Conservation (phyloP, 2,329 filamentous ascomycete species). For the Fusarium agapanthi region DNA sequence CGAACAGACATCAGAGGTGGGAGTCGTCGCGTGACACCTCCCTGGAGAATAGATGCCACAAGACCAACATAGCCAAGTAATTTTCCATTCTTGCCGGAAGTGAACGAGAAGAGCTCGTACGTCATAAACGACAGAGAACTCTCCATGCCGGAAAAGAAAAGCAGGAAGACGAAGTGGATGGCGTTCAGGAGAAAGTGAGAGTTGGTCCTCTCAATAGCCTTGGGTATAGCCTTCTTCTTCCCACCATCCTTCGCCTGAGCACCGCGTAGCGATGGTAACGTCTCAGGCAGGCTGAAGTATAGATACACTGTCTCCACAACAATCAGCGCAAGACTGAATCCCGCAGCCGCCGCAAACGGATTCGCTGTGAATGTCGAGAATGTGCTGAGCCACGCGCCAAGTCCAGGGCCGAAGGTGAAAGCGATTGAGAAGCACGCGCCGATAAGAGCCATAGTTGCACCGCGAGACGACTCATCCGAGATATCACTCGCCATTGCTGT, state of each 20-base stretch:
- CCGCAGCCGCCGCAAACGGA: constrained; percentile 91
- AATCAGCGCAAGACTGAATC: constrained; percentile 85
- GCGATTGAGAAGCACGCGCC: constrained; percentile 97
- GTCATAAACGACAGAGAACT: constrained; percentile 98
- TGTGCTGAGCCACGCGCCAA: constrained; percentile 85
- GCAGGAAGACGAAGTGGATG: constrained; percentile 88
- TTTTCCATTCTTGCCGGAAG: constrained; percentile 80
- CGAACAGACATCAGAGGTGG: constrained; percentile 83
- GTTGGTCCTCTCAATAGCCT: constrained; percentile 71
- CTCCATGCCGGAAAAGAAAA: constrained; percentile 98
- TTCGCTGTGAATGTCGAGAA: constrained; percentile 84
- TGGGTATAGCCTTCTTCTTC: constrained; percentile 33
- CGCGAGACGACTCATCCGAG: constrained; percentile 83
- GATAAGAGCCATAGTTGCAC: constrained; percentile 94
- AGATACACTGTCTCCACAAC: constrained; percentile 88
- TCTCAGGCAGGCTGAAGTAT: constrained; percentile 87
- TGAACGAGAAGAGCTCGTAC: constrained; percentile 89
- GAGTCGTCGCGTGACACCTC: constrained; percentile 86
- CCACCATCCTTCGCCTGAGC: constrained; percentile 32
- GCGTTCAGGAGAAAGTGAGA: constrained; percentile 83
- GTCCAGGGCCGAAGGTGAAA: constrained; percentile 93
- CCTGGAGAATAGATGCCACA: constrained; percentile 90
- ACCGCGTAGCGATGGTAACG: constrained; percentile 69
- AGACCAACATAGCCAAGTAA: constrained; percentile 92
- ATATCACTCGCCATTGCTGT: constrained; percentile 97